Evolutionary conservation across 176 grass and related monocot genomes (phyloP), one percentile per base, ranked within the genome.

Genomic region (Ensete glaucum): DNA sequence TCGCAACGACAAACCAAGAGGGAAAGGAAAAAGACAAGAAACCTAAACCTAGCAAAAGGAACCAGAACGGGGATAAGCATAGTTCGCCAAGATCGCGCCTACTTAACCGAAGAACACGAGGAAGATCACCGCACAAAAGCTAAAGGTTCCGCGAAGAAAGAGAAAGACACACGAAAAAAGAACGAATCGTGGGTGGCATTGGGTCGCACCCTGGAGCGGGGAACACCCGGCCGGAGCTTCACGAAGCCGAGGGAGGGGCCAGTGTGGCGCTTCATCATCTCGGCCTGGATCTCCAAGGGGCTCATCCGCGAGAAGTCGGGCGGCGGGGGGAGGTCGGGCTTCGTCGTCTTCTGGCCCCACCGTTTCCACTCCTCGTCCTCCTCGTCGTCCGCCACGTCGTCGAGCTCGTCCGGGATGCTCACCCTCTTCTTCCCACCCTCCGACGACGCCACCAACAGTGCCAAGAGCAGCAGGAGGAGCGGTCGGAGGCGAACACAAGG

Each of bases 171-270:
- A 14, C 10, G 54, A 68, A 78, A 68, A 19, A 68, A 12, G 34
- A 29, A 3, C 25, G 43, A 43, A 22, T 69, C 24, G 17, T 1
- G 20, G 24, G 9, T 7, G 54, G 1, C 27, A 72, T 60, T 69
- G 5, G 13, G 9, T 25, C 34, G 24, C 74, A 89, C 92, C 88
- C 25, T 78, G 59, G 90, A 82, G 62, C 90, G 82, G 52, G 75
- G 55, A 27, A 85, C 64, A 29, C 90, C 90, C 4, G 81, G 74
- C 9, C 84, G 88, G 27, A 98, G 94, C 82, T 98, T 98, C 68
- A 98, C 90, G 81, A 98, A 98, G 53, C 94, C 94, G 13, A 87
- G 88, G 66, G 84, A 87, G 0, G 94, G 59, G 11, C 94, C 90
- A 6, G 88, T 64, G 54, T 91, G 85, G 64, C 64, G 77, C 75